Percentiles rank a stretch among this genome's conserved stretches.
Evolutionary conservation across 768 basidiomycete species (phyloP).

Genomic region (Phanerodontia chrysosporium): DNA sequence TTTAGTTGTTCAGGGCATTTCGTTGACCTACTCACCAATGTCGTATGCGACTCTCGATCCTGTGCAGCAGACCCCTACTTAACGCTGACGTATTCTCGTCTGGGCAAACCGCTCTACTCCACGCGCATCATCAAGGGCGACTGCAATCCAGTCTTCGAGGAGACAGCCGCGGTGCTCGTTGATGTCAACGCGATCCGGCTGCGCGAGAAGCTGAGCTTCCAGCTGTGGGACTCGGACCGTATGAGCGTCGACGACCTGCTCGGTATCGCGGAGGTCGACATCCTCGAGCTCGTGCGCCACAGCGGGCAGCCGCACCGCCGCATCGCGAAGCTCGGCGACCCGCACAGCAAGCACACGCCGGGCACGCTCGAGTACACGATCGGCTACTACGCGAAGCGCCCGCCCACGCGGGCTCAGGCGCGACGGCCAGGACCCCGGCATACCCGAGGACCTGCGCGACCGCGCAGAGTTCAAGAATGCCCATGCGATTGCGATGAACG

Average conservation of each 20-base stretch:
- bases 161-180: conserved; percentile 59
- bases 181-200: conserved; percentile 63
- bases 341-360: conserved; percentile 26
- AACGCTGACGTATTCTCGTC: conserved; percentile 60
- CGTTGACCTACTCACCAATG: no score
- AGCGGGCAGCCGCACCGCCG: conserved; percentile 24
- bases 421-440: conserved; percentile 31
- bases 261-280: conserved; percentile 41
- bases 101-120: conserved; percentile 63
- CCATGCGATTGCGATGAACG: conserved; percentile 38
- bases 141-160: conserved; percentile 64
- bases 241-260: conserved; percentile 42
- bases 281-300: conserved; percentile 26
- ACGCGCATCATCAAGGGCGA: conserved; percentile 65
- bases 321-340: conserved; percentile 19
- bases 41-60: neutral
- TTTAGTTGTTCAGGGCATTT: neutral
- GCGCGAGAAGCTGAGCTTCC: conserved; percentile 57
- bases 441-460: conserved; percentile 35
- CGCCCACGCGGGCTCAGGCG: conserved; percentile 24
- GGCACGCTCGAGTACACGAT: conserved; percentile 45
- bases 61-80: conserved; percentile 44
- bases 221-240: conserved; percentile 71
- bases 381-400: conserved; percentile 48
- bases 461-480: conserved; percentile 51